phyloP scores from a whole-genome alignment of 352 stramenopile genomes.

The Phytophthora capsici region DNA sequence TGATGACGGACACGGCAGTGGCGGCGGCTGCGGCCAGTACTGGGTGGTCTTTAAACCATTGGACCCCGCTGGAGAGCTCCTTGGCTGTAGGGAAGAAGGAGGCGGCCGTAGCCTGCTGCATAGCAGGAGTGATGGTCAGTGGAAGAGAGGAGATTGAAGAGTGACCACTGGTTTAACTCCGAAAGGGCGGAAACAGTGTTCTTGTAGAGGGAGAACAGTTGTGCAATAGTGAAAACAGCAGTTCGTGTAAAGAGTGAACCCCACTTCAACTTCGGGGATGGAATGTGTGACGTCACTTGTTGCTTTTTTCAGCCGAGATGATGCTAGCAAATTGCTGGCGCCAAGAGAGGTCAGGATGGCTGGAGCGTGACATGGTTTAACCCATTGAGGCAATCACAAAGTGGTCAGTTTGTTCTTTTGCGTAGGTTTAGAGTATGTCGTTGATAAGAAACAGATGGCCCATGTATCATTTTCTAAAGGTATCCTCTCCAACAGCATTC shows the following conservation, averaged over 20 bases:
- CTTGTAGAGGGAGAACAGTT: constrained; percentile 25
- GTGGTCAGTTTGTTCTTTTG: neutral
- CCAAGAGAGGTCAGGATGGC: neutral
- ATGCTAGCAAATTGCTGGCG: neutral
- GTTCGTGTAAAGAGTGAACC: constrained; percentile 17
- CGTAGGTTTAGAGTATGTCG: too few relatives aligned
- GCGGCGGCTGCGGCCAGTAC: constrained; percentile 79
- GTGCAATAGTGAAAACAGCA: constrained; percentile 18
- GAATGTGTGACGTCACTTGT: constrained; percentile 10
- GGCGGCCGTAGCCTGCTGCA: constrained; percentile 44
- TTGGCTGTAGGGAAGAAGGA: constrained; percentile 90
- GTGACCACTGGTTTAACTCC: constrained; percentile 19
- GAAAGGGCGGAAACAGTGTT: constrained; percentile 17
- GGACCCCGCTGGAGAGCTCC: constrained; percentile 81
- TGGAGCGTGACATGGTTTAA: neutral
- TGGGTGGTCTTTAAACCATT: constrained; percentile 89
- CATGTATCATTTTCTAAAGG: constrained; percentile 10
- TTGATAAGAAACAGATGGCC: too few relatives aligned
- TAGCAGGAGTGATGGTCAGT: constrained; percentile 27
- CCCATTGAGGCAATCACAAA: neutral
- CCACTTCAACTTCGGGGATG: constrained; percentile 30
- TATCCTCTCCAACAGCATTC: neutral
- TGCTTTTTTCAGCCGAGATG: neutral
- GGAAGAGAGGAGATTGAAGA: constrained; percentile 15
- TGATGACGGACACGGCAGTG: constrained; percentile 86